Percentiles rank a stretch among this genome's conserved stretches.
These are phyloP conservation scores for Alternaria gaisen DNA, from an alignment of 2,329 filamentous ascomycete species.

Conservation along the genomic window DNA sequence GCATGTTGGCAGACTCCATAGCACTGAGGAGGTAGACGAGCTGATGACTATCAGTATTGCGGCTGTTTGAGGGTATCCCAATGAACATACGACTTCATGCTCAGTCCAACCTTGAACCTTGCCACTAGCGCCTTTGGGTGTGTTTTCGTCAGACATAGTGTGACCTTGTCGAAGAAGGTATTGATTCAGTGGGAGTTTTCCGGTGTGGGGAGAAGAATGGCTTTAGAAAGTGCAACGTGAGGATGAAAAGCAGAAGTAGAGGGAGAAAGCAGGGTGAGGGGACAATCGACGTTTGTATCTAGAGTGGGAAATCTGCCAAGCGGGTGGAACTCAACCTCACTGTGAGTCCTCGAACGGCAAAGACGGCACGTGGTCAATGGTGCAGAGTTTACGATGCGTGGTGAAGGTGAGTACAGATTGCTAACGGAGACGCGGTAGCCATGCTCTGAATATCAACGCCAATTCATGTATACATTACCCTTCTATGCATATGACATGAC, in stretches of 20 bases:
- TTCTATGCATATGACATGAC: too few relatives aligned
- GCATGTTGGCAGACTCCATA: constrained; percentile 6
- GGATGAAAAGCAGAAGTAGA: too few relatives aligned
- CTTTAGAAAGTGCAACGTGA: too few relatives aligned
- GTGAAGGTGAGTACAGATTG: background rate
- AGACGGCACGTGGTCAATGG: background rate
- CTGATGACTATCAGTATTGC: constrained; percentile 19
- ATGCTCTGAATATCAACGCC: too few relatives aligned
- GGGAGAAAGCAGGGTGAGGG: background rate
- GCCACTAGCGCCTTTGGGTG: background rate
- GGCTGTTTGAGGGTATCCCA: too few relatives aligned
- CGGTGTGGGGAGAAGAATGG: background rate
- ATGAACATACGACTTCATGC: background rate
- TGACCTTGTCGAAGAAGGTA: background rate
- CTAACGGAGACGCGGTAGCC: background rate
- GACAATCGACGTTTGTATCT: background rate
- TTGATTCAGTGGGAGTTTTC: too few relatives aligned
- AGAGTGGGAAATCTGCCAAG: background rate
- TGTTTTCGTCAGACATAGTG: background rate
- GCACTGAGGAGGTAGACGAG: constrained; percentile 21
- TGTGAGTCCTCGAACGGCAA: background rate
- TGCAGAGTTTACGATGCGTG: background rate
- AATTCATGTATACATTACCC: too few relatives aligned
- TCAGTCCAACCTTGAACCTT: background rate
- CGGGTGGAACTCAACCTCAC: background rate